phyloP scores from a whole-genome alignment of 1,139 yeast genomes.

The Zygosaccharomyces pseudobailii region DNA sequence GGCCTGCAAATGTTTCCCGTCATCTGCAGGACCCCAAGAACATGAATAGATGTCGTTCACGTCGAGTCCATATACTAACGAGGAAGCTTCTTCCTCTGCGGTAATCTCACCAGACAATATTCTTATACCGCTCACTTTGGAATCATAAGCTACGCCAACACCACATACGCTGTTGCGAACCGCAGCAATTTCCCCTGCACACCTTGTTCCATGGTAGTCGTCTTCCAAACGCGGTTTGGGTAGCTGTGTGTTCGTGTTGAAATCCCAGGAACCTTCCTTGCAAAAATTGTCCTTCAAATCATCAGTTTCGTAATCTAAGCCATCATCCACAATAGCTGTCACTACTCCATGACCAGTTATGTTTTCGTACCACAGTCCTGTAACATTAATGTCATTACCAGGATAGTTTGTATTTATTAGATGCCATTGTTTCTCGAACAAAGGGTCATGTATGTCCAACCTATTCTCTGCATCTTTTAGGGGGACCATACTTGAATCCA shows the following conservation, averaged over 20 bases:
- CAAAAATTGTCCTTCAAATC: constrained; percentile 73
- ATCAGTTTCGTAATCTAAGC: constrained; percentile 71
- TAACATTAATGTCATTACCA: constrained; percentile 82
- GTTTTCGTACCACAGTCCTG: constrained; percentile 79
- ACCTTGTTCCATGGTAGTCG: constrained; percentile 94
- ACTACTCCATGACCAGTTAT: constrained; percentile 79
- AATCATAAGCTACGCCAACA: constrained; percentile 84
- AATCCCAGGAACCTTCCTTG: constrained; percentile 84
- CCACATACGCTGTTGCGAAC: constrained; percentile 89
- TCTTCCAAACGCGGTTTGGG: constrained; percentile 81
- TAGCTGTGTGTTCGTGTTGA: constrained; percentile 64
- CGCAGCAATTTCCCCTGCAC: constrained; percentile 97
- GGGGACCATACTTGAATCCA: constrained; percentile 46
- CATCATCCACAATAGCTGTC: constrained; percentile 92
- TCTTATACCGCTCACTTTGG: constrained; percentile 86
- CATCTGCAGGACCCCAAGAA: constrained; percentile 98
- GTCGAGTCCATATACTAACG: constrained; percentile 74
- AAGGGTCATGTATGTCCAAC: constrained; percentile 72
- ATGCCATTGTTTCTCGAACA: constrained; percentile 86
- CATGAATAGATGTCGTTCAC: constrained; percentile 91
- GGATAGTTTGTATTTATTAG: constrained; percentile 64
- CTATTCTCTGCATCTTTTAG: constrained; percentile 44
- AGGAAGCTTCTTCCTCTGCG: constrained; percentile 85
- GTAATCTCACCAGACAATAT: constrained; percentile 78
- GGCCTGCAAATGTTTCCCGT: constrained; percentile 79